Conservation (phyloP, 2,329 filamentous ascomycete genomes). For the Beauveria brongniartii region DNA sequence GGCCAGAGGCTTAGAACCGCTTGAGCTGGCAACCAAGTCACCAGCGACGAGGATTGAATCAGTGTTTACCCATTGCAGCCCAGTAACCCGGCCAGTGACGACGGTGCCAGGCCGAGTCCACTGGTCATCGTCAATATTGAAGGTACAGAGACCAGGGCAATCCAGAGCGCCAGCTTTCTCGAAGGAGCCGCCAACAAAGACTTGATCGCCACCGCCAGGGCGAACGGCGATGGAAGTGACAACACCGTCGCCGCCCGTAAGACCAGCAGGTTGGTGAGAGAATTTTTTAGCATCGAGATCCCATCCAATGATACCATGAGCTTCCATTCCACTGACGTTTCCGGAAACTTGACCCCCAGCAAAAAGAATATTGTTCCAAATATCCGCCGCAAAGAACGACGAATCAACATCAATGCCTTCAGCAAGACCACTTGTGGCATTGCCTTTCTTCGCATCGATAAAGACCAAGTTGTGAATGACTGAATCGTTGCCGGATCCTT, state of each 20-base stretch:
- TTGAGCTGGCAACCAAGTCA: constrained; percentile 60
- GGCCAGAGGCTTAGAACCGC: constrained; percentile 55
- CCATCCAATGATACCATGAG: constrained; percentile 74
- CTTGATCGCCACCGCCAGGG: constrained; percentile 54
- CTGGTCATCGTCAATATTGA: constrained; percentile 59
- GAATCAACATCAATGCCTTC: constrained; percentile 61
- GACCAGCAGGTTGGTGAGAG: constrained; percentile 62
- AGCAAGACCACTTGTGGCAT: constrained; percentile 61
- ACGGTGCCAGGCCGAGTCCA: constrained; percentile 75
- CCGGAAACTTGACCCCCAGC: constrained; percentile 77
- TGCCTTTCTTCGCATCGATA: constrained; percentile 64
- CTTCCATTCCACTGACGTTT: constrained; percentile 48
- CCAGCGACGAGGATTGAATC: constrained; percentile 70
- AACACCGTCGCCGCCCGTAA: constrained; percentile 60
- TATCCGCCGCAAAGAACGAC: constrained; percentile 63
- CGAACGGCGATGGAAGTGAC: constrained; percentile 71
- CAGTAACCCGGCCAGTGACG: constrained; percentile 60
- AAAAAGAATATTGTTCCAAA: constrained; percentile 62
- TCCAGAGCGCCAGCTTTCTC: constrained; percentile 72
- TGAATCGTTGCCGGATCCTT: constrained; percentile 54
- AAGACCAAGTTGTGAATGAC: constrained; percentile 73
- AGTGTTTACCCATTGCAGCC: constrained; percentile 68
- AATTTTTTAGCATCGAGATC: constrained; percentile 61
- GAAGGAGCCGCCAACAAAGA: constrained; percentile 85
- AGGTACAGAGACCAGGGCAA: constrained; percentile 77